A percentile compares a stretch with the other conserved stretches of the same genome.
These are phyloP conservation scores for Taiozyma sp. DNA, from an alignment of 1,139 yeast genomes.

Conservation along the genomic window DNA sequence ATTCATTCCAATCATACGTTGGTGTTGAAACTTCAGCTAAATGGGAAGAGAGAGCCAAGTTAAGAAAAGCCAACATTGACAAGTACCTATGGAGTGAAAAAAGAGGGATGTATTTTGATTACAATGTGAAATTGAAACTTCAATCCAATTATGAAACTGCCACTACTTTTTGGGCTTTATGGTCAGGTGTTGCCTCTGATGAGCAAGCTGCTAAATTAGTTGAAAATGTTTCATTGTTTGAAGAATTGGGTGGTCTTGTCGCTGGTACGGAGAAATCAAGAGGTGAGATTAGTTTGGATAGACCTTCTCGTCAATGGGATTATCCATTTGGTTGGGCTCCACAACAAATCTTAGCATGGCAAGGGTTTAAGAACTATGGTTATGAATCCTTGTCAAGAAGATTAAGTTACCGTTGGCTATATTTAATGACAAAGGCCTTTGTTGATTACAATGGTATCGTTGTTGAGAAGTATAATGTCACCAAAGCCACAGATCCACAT, in stretches of 20 bases:
- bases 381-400: constrained; percentile 63
- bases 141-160: constrained; percentile 79
- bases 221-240: constrained; percentile 59
- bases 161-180: constrained; percentile 89
- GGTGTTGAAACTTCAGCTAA: constrained; percentile 45
- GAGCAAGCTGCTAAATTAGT: constrained; percentile 73
- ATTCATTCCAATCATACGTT: constrained; percentile 35
- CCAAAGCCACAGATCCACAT: constrained; percentile 80
- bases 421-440: constrained; percentile 86
- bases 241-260: constrained; percentile 84
- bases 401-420: constrained; percentile 82
- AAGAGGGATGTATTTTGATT: constrained; percentile 79
- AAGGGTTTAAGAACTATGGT: constrained; percentile 75
- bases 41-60: constrained; percentile 58
- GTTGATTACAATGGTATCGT: constrained; percentile 94
- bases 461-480: constrained; percentile 93
- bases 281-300: constrained; percentile 62
- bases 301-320: constrained; percentile 97
- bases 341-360: constrained; percentile 94
- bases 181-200: constrained; percentile 72
- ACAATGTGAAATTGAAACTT: constrained; percentile 54
- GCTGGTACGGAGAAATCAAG: constrained; percentile 80
- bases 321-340: constrained; percentile 99
- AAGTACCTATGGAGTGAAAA: constrained; percentile 83
- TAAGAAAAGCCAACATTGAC: constrained; percentile 53